These are phyloP conservation scores for Salvia hispanica DNA, from an alignment of 257 asterid genomes.

Conservation along the genomic window DNA sequence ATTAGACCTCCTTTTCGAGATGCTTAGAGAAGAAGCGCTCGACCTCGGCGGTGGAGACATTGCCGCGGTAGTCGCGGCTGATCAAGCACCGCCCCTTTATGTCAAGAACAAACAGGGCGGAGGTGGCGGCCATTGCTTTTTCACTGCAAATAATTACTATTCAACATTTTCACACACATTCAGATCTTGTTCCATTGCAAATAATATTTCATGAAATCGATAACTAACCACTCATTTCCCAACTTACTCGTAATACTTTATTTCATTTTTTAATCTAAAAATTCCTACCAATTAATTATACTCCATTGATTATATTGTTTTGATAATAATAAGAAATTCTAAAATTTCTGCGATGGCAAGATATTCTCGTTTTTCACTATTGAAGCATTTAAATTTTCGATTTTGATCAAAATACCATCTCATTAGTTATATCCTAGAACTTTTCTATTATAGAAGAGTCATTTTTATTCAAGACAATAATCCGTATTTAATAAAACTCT, in stretches of 20 bases:
- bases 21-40: conserved; percentile 88
- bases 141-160: conserved; percentile 14
- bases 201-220: not conserved
- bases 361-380: not conserved
- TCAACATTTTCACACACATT: conserved; percentile 2
- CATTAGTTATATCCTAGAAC: too few relatives aligned
- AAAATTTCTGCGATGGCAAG: not conserved
- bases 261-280: too few relatives aligned
- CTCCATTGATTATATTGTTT: too few relatives aligned
- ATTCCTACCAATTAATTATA: too few relatives aligned
- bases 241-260: not conserved
- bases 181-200: not conserved
- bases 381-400: not conserved
- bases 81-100: conserved; percentile 90
- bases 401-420: too few relatives aligned
- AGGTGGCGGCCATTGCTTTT: conserved; percentile 30
- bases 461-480: too few relatives aligned
- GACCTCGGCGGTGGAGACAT: conserved; percentile 76
- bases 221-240: not conserved
- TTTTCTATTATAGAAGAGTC: too few relatives aligned
- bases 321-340: too few relatives aligned
- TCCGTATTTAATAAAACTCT: too few relatives aligned
- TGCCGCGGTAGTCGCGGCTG: conserved; percentile 99
- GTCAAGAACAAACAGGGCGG: conserved; percentile 97
- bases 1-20: conserved; percentile 74